Evolutionary conservation across 768 basidiomycete genomes (phyloP).

Genomic region (Kwoniella shandongensis): DNA sequence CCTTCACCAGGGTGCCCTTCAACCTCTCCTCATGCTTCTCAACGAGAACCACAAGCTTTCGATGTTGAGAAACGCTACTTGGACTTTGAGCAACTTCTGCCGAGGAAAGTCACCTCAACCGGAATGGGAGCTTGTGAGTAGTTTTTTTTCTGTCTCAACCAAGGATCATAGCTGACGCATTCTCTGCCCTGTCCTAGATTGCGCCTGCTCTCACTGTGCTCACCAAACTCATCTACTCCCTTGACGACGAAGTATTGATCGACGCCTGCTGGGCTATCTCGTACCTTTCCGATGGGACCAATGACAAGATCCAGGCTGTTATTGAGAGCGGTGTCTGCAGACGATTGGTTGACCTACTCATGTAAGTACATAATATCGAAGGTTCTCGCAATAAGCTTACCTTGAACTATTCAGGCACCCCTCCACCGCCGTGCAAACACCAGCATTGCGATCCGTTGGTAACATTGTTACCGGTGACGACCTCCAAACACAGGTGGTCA

Average conservation of each 20-base stretch:
- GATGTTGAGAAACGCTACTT: constrained; percentile 95
- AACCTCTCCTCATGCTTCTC: constrained; percentile 77
- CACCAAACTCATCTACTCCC: constrained; percentile 96
- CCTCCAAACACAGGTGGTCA: constrained; percentile 97
- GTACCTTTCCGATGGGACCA: constrained; percentile 96
- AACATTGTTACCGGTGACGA: constrained; percentile 99
- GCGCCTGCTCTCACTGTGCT: constrained; percentile 94
- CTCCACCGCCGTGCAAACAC: constrained; percentile 89
- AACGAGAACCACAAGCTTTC: constrained; percentile 98
- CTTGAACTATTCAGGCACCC: constrained; percentile 51
- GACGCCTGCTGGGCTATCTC: constrained; percentile 99
- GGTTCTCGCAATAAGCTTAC: constrained; percentile 4
- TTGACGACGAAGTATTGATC: constrained; percentile 98
- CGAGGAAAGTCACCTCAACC: constrained; percentile 97
- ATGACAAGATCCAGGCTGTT: constrained; percentile 99
- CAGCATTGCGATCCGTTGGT: constrained; percentile 94
- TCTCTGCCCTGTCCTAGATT: constrained; percentile 62
- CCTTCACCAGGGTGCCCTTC: constrained; percentile 84
- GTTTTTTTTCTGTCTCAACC: not conserved
- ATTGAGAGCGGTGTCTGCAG: constrained; percentile 98
- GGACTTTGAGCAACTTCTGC: constrained; percentile 99
- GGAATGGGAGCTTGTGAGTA: constrained; percentile 87
- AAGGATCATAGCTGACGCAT: too few species aligned
- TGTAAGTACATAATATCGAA: constrained; percentile 56
- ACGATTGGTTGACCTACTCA: constrained; percentile 92